Base-by-base conservation (phyloP, 179 eudicot genomes). In the Silene coronaria region DNA sequence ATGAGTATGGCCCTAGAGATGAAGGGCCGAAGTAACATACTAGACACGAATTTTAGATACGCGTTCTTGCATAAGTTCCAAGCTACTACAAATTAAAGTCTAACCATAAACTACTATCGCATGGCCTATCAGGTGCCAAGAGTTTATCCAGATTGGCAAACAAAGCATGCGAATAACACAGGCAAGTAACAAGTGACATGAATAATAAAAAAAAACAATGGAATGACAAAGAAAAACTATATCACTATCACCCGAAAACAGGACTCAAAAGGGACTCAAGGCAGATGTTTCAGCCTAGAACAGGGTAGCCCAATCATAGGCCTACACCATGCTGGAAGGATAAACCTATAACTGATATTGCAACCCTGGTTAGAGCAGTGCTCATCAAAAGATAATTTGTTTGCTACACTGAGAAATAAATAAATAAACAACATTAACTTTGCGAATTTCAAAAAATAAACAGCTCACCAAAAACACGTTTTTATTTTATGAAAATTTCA, bases 31-130 rank as follows among this genome's bases (percentile, higher is more conserved):
- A 55, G 59, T n/a, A 55, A 55, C 59, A 51, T 51, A 36, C 26
- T 17, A 67, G 3, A 34, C 17, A 70, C 26, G 36, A 70, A 5
- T 68, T 34, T 45, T 17, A 51, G 10, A 70, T 4, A 34, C 3
- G 21, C 14, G 36, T 48, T 74, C 27, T 32, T 28, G 19, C 51
- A 69, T 53, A 59, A 72, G 51, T 53, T 27, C 74, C 17, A 46
- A 72, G 57, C 67, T 61, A 46, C 22, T 19, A n/a, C 1, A 58
- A n/a, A n/a, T n/a, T n/a, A n/a, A 61, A 30, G 4, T 17, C 89
- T 91, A 82, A 91, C 96, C 97, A 92, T 82, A 92, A 85, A 86
- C 92, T 83, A 85, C 85, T 78, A 78, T 92, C 92, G 81, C 92
- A 89, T 72, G 96, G 97, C 75, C 81, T 84, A 77, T 92, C 89